phyloP scores from a whole-genome alignment of 768 basidiomycete species.

The Phlebiopsis gigantea region DNA sequence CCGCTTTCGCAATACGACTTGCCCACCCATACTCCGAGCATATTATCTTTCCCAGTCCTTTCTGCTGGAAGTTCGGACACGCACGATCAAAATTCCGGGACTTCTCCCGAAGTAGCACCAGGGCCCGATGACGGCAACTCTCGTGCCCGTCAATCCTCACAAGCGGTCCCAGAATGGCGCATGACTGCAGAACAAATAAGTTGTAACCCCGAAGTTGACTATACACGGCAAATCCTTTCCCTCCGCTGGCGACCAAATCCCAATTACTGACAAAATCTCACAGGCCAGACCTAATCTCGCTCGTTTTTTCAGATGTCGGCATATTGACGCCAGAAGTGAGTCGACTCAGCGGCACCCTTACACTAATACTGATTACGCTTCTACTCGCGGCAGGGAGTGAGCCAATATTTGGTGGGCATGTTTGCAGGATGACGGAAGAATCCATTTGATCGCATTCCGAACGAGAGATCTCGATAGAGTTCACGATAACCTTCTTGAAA shows the following conservation, averaged over 20 bases:
- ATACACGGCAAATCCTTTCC: constrained; percentile 67
- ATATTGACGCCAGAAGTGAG: constrained; percentile 68
- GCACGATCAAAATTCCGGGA: constrained; percentile 10
- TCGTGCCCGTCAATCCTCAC: not conserved
- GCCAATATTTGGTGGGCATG: constrained; percentile 93
- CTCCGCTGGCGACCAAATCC: not conserved
- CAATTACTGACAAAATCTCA: not conserved
- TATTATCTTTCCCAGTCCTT: constrained; percentile 62
- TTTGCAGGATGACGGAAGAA: constrained; percentile 58
- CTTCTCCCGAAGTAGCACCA: constrained; percentile 10
- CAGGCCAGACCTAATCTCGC: constrained; percentile 88
- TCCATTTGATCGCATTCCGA: constrained; percentile 8
- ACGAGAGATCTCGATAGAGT: constrained; percentile 30
- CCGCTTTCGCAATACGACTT: constrained; percentile 89
- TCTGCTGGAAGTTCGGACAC: constrained; percentile 13
- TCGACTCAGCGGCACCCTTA: not conserved
- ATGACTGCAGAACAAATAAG: constrained; percentile 84
- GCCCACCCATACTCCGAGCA: constrained; percentile 71
- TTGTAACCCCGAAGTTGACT: constrained; percentile 87
- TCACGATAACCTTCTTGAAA: constrained; percentile 31
- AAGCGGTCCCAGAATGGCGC: constrained; percentile 25
- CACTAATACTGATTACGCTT: constrained; percentile 1
- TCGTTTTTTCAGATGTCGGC: constrained; percentile 93
- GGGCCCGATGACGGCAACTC: constrained; percentile 2
- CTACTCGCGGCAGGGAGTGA: constrained; percentile 56